Base-by-base conservation (phyloP, 805 yeast genomes). In the Ogataea pini region DNA sequence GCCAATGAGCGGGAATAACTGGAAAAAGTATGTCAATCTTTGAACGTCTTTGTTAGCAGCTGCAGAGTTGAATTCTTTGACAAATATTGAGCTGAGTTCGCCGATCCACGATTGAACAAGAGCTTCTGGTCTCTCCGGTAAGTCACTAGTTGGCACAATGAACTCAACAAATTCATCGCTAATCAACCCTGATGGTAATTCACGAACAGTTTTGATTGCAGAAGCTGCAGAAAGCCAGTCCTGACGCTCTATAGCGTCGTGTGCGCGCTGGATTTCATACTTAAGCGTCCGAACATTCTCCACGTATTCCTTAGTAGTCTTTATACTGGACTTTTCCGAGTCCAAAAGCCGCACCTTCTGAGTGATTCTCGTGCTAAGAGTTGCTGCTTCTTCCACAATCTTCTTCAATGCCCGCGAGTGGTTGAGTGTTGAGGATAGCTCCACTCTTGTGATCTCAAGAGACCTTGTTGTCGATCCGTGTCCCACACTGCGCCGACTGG, bases 1-100 rank as follows among this genome's bases (percentile, higher is more conserved):
- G 7, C 88, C 88, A 34, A 94, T 83, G 46, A 91, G 71, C 9
- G 99, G 99, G 63, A 94, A 92, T 57, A 90, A 70, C 58, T 86
- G 86, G 70, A 92, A 94, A 63, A 83, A 88, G 47, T 82, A 73
- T 0, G 97, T 88, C 45, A 94, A 70, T 46, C 80, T 74, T 38
- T 79, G 82, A 47, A 88, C 88, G 57, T 89, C 82, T 46, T 79
- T 80, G 0, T 70, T 68, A 9, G 69, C 65, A 1, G 97, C 86
- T 0, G 97, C 96, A 36, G 74, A 73, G 40, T 76, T 76, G 66
- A 94, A 94, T 55, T 83, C 84, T 9, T 70, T 60, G 29, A 73
- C 68, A 59, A 91, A 89, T 2, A 80, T 67, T 1, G 63, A 62
- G 4, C 79, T 81, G 49, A 94, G 72, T 31, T 81, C 75, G 1